Conservation (phyloP, 495 filamentous ascomycete species). For the Neurospora africana region DNA sequence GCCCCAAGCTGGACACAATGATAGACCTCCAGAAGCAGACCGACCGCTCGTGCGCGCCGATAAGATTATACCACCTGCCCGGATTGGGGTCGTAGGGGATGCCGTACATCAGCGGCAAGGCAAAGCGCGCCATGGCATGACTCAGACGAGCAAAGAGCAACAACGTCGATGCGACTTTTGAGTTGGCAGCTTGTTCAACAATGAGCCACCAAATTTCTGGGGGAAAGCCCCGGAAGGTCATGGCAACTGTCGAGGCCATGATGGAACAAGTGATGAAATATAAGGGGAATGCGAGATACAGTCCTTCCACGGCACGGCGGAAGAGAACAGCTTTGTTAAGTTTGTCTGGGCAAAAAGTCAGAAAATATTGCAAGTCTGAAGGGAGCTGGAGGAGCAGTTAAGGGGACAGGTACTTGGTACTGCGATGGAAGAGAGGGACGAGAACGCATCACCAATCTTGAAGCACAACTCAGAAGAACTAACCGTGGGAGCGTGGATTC, state of each 20-base stretch:
- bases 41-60: conserved; percentile 32
- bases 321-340: not conserved
- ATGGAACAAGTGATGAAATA: not conserved
- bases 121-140: conserved; percentile 42
- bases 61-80: conserved; percentile 4
- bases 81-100: conserved; percentile 23
- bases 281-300: not conserved
- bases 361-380: not conserved
- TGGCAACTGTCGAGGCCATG: not conserved
- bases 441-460: not conserved
- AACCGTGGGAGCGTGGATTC: not conserved
- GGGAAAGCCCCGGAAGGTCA: conserved; percentile 27
- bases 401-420: not conserved
- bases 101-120: conserved; percentile 52
- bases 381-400: not conserved
- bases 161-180: conserved; percentile 45
- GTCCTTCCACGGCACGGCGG: not conserved
- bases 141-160: conserved; percentile 44
- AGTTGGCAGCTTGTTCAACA: conserved; percentile 41
- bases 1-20: conserved; percentile 51
- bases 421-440: not conserved
- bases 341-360: not conserved
- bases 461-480: not conserved
- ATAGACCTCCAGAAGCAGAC: conserved; percentile 59
- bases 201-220: conserved; percentile 52